These are phyloP conservation scores for Pichia sp. DNA, from an alignment of 1,139 yeast species.

Conservation along the genomic window DNA sequence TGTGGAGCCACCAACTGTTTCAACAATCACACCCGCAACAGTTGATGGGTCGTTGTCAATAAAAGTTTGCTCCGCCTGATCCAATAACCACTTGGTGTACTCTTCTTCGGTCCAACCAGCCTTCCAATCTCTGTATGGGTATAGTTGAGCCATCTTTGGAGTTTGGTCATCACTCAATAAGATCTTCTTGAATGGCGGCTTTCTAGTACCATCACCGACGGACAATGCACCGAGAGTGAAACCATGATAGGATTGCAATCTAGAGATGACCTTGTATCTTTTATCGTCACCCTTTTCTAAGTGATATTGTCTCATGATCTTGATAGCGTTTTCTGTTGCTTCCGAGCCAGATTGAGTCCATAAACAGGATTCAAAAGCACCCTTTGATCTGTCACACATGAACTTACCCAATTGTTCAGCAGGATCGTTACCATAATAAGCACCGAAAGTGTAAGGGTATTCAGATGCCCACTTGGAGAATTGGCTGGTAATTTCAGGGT, in stretches of 20 bases:
- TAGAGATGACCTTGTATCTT: slow-evolving; percentile 43
- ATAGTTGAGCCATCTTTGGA: slow-evolving; percentile 40
- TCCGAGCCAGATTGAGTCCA: slow-evolving; percentile 60
- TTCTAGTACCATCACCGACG: slow-evolving; percentile 36
- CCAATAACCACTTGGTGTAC: slow-evolving; percentile 39
- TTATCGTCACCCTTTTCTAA: slow-evolving; percentile 42
- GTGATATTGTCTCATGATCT: slow-evolving; percentile 41
- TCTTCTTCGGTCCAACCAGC: slow-evolving; percentile 44
- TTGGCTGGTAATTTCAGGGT: slow-evolving; percentile 39
- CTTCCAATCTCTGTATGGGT: slow-evolving; percentile 43
- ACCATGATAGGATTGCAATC: slow-evolving; percentile 53
- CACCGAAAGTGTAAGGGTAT: slow-evolving; percentile 37
- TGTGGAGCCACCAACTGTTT: slow-evolving; percentile 54
- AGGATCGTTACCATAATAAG: slow-evolving; percentile 35
- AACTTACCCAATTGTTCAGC: slow-evolving; percentile 49
- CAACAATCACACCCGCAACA: slow-evolving; percentile 46
- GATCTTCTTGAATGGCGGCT: slow-evolving; percentile 36
- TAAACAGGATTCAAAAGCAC: slow-evolving; percentile 46
- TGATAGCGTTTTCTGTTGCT: slow-evolving; percentile 52
- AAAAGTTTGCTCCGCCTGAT: slow-evolving; percentile 43
- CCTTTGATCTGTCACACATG: slow-evolving; percentile 45
- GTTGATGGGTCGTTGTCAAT: slow-evolving; percentile 45
- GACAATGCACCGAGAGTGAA: slow-evolving; percentile 51
- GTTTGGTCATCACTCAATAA: slow-evolving; percentile 33
- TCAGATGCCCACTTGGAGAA: slow-evolving; percentile 41